Evolutionary conservation across 2,329 filamentous ascomycete genomes (phyloP).

Genomic region (Trichothecium sympodiale): DNA sequence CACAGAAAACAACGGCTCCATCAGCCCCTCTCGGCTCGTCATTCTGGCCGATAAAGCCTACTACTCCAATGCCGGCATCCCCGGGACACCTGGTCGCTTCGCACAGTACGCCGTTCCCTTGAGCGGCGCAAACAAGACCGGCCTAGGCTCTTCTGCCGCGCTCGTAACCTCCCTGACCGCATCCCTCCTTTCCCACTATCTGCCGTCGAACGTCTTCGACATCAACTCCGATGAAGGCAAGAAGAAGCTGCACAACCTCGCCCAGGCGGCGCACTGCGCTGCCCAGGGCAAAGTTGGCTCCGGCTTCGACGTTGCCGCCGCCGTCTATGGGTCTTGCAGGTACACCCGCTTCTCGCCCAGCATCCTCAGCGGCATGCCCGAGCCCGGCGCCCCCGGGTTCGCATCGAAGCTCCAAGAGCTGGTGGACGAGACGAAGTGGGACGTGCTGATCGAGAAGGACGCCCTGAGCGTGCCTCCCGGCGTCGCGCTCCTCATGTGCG

Average conservation of each 20-base stretch:
- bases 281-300: conserved; percentile 95
- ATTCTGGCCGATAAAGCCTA: conserved; percentile 95
- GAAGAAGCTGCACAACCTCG: conserved; percentile 73
- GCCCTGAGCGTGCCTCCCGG: conserved; percentile 61
- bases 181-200: conserved; percentile 65
- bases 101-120: conserved; percentile 68
- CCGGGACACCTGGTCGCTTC: conserved; percentile 43
- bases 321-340: conserved; percentile 81
- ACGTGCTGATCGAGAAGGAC: conserved; percentile 63
- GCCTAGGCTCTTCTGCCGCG: conserved; percentile 87
- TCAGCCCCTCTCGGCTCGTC: conserved; percentile 63
- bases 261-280: conserved; percentile 87
- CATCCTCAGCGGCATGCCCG: conserved; percentile 56
- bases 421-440: conserved; percentile 64
- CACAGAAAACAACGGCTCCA: conserved; percentile 29
- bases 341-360: conserved; percentile 88
- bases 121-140: conserved; percentile 80
- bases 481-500: conserved; percentile 79
- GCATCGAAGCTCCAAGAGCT: conserved; percentile 50
- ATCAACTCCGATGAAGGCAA: conserved; percentile 41
- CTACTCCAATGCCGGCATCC: conserved; percentile 56
- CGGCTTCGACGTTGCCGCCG: conserved; percentile 89
- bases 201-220: conserved; percentile 46
- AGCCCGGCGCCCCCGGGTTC: conserved; percentile 57
- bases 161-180: conserved; percentile 81